Base-by-base conservation (phyloP, 257 asterid genomes). In the Solanum appendiculatum region DNA sequence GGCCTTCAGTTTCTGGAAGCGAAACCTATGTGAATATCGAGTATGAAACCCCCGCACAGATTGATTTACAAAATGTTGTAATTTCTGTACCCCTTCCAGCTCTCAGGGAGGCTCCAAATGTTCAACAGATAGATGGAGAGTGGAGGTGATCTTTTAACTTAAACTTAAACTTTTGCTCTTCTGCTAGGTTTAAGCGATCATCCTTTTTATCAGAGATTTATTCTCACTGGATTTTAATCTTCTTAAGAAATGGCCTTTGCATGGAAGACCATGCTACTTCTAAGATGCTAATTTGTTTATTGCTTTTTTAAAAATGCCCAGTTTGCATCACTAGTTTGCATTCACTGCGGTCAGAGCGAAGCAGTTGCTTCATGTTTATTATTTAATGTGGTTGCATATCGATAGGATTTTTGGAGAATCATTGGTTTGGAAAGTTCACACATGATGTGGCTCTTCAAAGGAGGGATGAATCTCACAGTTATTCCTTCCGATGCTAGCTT, bases 81-180 rank as follows among this genome's bases (percentile, higher is more conserved):
- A 93, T 96, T 88, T 93, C 98, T 86, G 95, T 96, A 88, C 98
- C 99, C 88, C 98, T 96, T 86, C 99, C 99, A 16, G 96, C 98
- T 90, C 95, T 96, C 87, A 93, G 97, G 85, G 99, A 95, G 86
- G 92, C 94, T 86, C 99, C 99, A 66, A 93, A 58, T 87, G 96
- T 96, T 54, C 93, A 90, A 81, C 98, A 95, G 92, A 91, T 95
- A 63, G 98, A 96, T 88, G 99, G 99, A 86, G 99, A 96, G 86
- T 95, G 96, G 96, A 93, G 98, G 99, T 96, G 83, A 91, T 89
- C 29, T 37, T 48, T 85, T n/a, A 7, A n/a, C 23, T 34, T 25
- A 16, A 29, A 13, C 40, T 33, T 21, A n/a, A 29, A 7, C 33
- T 37, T 33, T 86, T 46, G 39, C 27, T 5, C 84, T 33, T 70